Evolutionary conservation across 306 rosid species (phyloP).

Genomic region (Cicer pinnatifidum): DNA sequence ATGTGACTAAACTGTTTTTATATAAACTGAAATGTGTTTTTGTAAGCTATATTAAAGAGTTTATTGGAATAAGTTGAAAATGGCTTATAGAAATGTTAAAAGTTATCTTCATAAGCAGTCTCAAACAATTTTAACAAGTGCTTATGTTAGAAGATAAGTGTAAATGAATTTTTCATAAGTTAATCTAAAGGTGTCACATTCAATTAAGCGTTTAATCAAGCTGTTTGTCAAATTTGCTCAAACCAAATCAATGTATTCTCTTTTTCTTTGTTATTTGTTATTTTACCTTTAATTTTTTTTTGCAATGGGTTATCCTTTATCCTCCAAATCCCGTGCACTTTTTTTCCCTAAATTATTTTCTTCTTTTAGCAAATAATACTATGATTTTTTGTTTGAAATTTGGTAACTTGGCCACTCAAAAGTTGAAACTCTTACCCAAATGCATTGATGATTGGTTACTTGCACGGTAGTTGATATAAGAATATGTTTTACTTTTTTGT

Average conservation of each 20-base stretch:
- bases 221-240: neutral
- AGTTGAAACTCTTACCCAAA: neutral
- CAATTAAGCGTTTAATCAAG: neutral
- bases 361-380: neutral
- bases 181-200: neutral
- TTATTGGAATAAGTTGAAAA: neutral
- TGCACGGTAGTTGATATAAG: neutral
- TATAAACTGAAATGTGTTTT: neutral
- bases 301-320: neutral
- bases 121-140: neutral
- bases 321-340: neutral
- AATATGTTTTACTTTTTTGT: neutral
- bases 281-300: neutral
- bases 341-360: neutral
- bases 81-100: neutral
- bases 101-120: neutral
- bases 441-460: neutral
- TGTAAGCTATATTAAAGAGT: neutral
- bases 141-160: neutral
- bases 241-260: neutral
- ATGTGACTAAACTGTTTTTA: neutral
- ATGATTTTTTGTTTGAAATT: neutral
- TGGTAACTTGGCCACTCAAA: conserved; percentile 4
- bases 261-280: neutral
- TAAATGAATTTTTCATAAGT: neutral